Evolutionary conservation across 2,329 filamentous ascomycete genomes (phyloP), one percentile per base, ranked within the genome.

Genomic region (Diaporthe vexans): DNA sequence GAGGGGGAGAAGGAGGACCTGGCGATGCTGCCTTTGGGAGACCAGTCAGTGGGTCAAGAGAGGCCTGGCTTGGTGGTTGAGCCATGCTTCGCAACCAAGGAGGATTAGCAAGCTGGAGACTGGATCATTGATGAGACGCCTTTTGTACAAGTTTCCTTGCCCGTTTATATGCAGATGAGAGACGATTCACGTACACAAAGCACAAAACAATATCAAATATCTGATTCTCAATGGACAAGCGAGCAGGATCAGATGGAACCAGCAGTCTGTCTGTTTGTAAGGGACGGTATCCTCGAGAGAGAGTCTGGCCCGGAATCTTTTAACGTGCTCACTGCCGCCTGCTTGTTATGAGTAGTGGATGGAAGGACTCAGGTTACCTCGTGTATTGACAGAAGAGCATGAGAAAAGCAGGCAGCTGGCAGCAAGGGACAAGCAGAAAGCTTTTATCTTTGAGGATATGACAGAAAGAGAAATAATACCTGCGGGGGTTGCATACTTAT

Each of bases 1-100:
- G 75, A 40, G 75, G 75, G 37, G 74, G 74, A 17, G 74, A 72
- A 15, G 75, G 75, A 4, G 71, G 71, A 10, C 52, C 40, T 63
- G 3, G 54, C 19, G 46, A 48, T 19, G 24, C 40, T 19, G 70
- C 40, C 35, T 76, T 67, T 21, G 71, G 72, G 2, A 59, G 58
- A 24, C 59, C 59, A 24, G 74, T 69, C 58, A 69, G 40, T 19
- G 68, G 33, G 46, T 75, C 68, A 29, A 51, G 52, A 13, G 59
- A 52, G 21, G 74, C 4, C 3, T 40, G 19, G 6, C 21, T 56
- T n/a, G 65, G 35, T 61, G 26, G 54, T 21, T 71, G 26, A 26
- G 71, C 65, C 61, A 69, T 72, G 65, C 21, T 52, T 65, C 13
- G 17, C 24, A 24, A 17, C 2, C 3, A 19, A 11, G 8, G 8